Conservation (phyloP, 371 early-diverging fungal species). For the Rhizopus delemar region DNA sequence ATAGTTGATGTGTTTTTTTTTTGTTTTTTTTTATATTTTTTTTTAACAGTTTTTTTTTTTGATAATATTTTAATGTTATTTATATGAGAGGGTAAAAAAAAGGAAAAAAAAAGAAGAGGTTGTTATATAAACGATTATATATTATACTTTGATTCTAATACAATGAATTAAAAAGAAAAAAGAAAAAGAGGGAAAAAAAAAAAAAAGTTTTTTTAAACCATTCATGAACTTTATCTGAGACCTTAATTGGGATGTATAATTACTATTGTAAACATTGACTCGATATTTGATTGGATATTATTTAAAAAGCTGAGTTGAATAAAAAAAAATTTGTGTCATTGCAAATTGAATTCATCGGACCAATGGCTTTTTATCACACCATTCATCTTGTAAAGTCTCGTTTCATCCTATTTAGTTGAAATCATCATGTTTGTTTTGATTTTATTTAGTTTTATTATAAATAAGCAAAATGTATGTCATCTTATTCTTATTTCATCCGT, state of each 20-base stretch:
- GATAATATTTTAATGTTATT: background rate
- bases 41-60: slow-evolving; percentile 8
- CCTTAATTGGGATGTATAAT: background rate
- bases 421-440: too few species aligned
- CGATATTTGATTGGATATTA: background rate
- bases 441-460: too few species aligned
- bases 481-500: too few species aligned
- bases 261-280: background rate
- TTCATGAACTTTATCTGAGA: background rate
- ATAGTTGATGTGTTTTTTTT: slow-evolving; percentile 10
- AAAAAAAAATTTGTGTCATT: too few species aligned
- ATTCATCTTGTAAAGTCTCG: too few species aligned
- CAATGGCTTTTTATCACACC: too few species aligned
- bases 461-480: too few species aligned
- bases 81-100: slow-evolving; percentile 2
- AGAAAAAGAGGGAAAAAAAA: slow-evolving; percentile 4
- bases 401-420: too few species aligned
- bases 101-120: slow-evolving; percentile 4
- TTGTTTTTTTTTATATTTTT: slow-evolving; percentile 16
- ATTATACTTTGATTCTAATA: background rate
- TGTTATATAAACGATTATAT: too few species aligned
- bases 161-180: slow-evolving; percentile 8
- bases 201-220: background rate
- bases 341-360: too few species aligned
- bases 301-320: background rate